Percentiles rank a stretch among this genome's conserved stretches.
These are phyloP conservation scores for Ilex asprella DNA, from an alignment of 257 asterid genomes.

Conservation along the genomic window DNA sequence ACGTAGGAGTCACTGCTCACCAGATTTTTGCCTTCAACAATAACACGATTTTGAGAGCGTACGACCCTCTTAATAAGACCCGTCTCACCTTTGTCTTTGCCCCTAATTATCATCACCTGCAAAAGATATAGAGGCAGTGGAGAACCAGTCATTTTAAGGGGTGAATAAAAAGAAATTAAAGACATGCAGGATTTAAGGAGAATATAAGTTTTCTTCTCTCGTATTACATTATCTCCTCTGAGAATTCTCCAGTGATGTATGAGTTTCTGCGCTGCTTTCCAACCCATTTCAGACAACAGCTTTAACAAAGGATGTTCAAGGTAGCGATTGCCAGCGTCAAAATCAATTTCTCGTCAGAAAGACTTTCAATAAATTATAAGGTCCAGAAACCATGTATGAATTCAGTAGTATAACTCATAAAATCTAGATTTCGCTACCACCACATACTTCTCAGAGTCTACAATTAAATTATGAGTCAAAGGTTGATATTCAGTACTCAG, in stretches of 20 bases:
- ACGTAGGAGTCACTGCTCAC: constrained; percentile 25
- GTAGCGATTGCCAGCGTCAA: too few species aligned
- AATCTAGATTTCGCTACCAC: too few species aligned
- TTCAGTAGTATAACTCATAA: too few species aligned
- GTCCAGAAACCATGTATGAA: too few species aligned
- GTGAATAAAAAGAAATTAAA: too few species aligned
- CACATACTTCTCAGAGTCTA: too few species aligned
- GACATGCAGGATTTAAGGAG: neutral
- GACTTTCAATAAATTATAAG: too few species aligned
- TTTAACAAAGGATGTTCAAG: neutral
- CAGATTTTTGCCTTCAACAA: constrained; percentile 92
- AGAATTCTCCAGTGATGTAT: constrained; percentile 88
- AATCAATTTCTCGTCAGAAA: too few species aligned
- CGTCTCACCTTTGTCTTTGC: constrained; percentile 92
- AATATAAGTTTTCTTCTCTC: neutral
- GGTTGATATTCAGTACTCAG: too few species aligned
- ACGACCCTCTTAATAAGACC: constrained; percentile 73
- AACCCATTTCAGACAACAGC: constrained; percentile 45
- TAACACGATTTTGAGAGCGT: constrained; percentile 86
- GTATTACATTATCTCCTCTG: constrained; percentile 88
- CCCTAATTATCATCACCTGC: constrained; percentile 90
- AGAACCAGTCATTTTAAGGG: neutral
- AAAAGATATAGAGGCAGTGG: constrained; percentile 3
- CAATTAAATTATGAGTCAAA: too few species aligned
- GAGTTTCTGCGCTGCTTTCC: constrained; percentile 94